A percentile compares a stretch with the other conserved stretches of the same genome.
Conservation (phyloP, 345 rosid genomes). For the Stellera chamaejasme region DNA sequence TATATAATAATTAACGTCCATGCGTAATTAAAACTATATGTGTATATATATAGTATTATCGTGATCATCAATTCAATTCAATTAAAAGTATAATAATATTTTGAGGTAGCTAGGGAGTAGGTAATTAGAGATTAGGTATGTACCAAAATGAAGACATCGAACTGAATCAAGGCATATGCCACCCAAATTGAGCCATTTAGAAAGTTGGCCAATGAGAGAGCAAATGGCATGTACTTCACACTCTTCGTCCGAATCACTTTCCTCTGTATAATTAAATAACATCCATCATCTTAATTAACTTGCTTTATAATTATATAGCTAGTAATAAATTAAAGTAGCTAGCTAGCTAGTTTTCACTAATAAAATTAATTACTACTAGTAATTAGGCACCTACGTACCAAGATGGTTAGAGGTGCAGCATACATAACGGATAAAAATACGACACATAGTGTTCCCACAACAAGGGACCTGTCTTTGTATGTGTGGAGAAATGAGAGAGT, state of each 20-base stretch:
- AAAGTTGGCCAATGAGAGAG: slow-evolving; percentile 29
- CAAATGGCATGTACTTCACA: slow-evolving; percentile 52
- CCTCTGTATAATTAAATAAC: too few species aligned
- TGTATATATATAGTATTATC: too few species aligned
- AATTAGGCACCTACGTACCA: slow-evolving; percentile 20
- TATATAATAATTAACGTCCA: neutral
- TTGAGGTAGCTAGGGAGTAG: too few species aligned
- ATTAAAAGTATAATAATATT: neutral
- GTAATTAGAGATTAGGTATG: too few species aligned
- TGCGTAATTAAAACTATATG: neutral
- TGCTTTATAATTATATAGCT: neutral
- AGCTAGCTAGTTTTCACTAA: too few species aligned
- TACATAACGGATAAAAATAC: slow-evolving; percentile 42
- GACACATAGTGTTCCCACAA: slow-evolving; percentile 46
- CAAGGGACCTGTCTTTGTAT: slow-evolving; percentile 16
- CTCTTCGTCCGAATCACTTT: slow-evolving; percentile 35
- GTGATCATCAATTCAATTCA: neutral
- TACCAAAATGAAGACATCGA: slow-evolving; percentile 42
- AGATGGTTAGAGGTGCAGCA: slow-evolving; percentile 33
- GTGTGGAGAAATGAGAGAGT: slow-evolving; percentile 6
- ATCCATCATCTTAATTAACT: too few species aligned
- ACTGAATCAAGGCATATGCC: slow-evolving; percentile 24
- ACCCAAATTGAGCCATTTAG: slow-evolving; percentile 35
- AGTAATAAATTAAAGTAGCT: neutral
- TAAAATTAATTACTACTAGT: too few species aligned